Percentiles rank a stretch among this genome's conserved stretches.
phyloP scores from a whole-genome alignment of 148 eudicot species.

The Beta vulgaris region DNA sequence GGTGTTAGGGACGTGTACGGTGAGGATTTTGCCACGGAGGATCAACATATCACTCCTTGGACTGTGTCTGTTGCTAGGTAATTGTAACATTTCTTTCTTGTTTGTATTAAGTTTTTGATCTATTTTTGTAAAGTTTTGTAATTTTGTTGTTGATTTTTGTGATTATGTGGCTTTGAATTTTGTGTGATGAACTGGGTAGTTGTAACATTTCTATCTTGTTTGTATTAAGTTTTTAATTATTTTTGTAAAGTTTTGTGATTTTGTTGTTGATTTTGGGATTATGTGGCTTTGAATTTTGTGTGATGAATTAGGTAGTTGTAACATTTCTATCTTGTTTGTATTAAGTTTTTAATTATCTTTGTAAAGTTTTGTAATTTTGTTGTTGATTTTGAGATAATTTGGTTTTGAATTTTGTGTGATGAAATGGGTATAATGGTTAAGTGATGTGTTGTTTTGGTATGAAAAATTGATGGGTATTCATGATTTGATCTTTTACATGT shows the following conservation, averaged over 20 bases:
- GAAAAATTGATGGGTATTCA: neutral
- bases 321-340: too few relatives aligned
- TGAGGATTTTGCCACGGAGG: slow-evolving; percentile 77
- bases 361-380: too few relatives aligned
- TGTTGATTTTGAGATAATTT: neutral
- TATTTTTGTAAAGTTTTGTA: too few relatives aligned
- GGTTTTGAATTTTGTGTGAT: neutral
- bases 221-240: too few relatives aligned
- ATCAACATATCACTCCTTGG: slow-evolving; percentile 85
- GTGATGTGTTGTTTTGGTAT: neutral
- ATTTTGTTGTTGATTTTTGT: neutral
- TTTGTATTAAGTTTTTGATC: neutral
- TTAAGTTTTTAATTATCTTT: neutral
- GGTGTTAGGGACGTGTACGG: slow-evolving; percentile 79
- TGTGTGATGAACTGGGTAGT: neutral
- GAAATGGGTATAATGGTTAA: neutral
- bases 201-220: too few relatives aligned
- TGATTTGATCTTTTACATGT: neutral
- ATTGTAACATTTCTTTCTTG: neutral
- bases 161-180: neutral
- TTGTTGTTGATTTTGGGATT: neutral
- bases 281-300: neutral
- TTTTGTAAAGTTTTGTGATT: neutral
- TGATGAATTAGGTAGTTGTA: neutral
- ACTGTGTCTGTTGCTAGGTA: slow-evolving; percentile 83